Percentiles rank a stretch among this genome's conserved stretches.
Conservation (phyloP, 768 basidiomycete species). For the Psilocybe tampanensis region DNA sequence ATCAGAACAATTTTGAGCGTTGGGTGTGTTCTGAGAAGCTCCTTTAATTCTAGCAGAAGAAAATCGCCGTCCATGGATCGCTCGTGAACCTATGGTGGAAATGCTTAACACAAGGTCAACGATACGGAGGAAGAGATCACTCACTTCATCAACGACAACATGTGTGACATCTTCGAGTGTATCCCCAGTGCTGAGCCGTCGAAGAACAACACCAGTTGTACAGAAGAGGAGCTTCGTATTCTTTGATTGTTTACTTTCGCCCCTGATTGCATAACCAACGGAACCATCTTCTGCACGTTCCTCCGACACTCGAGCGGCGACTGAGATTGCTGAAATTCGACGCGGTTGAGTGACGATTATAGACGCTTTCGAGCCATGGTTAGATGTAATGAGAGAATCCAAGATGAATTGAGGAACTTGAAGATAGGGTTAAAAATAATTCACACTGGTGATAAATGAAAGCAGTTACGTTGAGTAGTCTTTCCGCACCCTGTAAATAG, state of each 20-base stretch:
- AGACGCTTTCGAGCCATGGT: constrained; percentile 62
- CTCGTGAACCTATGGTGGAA: constrained; percentile 73
- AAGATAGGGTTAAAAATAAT: not conserved
- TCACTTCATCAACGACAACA: constrained; percentile 88
- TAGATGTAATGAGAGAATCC: constrained; percentile 71
- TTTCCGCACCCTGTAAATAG: constrained; percentile 74
- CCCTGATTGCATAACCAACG: constrained; percentile 89
- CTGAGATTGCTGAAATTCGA: constrained; percentile 85
- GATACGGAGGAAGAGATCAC: constrained; percentile 6
- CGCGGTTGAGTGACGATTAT: constrained; percentile 92
- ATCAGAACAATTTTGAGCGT: constrained; percentile 83
- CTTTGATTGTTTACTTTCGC: constrained; percentile 69
- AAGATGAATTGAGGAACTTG: constrained; percentile 89
- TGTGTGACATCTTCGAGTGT: constrained; percentile 73
- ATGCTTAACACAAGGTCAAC: not conserved
- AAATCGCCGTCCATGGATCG: constrained; percentile 91
- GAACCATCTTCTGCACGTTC: constrained; percentile 79
- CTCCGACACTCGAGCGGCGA: constrained; percentile 83
- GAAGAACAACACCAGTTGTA: constrained; percentile 91
- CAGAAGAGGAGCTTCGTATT: constrained; percentile 85
- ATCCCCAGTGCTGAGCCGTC: constrained; percentile 77
- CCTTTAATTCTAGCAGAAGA: constrained; percentile 80
- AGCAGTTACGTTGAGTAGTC: constrained; percentile 73
- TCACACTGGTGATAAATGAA: not conserved
- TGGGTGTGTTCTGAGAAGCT: constrained; percentile 64